A percentile compares a stretch with the other conserved stretches of the same genome.
Conservation (phyloP, 2,329 filamentous ascomycete species). For the Lomentospora prolificans region DNA sequence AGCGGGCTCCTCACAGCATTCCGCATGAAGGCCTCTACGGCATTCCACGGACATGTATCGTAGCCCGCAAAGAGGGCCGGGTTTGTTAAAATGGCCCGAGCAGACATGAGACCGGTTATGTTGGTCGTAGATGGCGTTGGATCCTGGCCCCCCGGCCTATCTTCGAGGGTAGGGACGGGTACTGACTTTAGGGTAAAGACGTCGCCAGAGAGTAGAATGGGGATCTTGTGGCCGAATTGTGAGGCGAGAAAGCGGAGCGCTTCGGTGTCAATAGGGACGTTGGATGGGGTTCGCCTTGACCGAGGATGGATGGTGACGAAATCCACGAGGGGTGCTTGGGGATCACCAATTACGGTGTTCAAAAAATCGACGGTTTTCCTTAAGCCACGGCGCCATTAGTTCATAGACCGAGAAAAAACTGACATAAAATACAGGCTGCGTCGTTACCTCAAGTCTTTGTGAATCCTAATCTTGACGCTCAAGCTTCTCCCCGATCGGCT, state of each 20-base stretch:
- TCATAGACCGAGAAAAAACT: too few species aligned
- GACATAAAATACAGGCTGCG: too few species aligned
- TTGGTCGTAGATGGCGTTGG: conserved; percentile 30
- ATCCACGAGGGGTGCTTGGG: conserved; percentile 42
- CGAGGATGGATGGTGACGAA: conserved; percentile 63
- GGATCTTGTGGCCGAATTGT: conserved; percentile 43
- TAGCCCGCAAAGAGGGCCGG: conserved; percentile 54
- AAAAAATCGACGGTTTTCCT: conserved; percentile 50
- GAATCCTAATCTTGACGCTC: conserved; percentile 62
- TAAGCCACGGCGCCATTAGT: background rate
- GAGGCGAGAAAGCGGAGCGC: conserved; percentile 47
- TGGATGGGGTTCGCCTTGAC: conserved; percentile 50
- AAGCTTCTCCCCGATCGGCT: conserved; percentile 43
- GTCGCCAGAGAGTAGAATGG: conserved; percentile 60
- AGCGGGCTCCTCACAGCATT: conserved; percentile 47
- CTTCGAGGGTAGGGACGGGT: conserved; percentile 24
- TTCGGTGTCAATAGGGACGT: conserved; percentile 49
- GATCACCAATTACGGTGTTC: conserved; percentile 47
- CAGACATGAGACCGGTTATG: conserved; percentile 58
- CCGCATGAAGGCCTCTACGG: conserved; percentile 52
- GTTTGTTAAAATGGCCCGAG: conserved; percentile 57
- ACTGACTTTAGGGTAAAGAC: conserved; percentile 48
- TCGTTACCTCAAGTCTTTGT: conserved; percentile 54
- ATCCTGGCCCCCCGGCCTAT: conserved; percentile 16
- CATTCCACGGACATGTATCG: conserved; percentile 49